These are phyloP conservation scores for Boletus tylopilopsis DNA, from an alignment of 768 basidiomycete genomes.

Conservation along the genomic window DNA sequence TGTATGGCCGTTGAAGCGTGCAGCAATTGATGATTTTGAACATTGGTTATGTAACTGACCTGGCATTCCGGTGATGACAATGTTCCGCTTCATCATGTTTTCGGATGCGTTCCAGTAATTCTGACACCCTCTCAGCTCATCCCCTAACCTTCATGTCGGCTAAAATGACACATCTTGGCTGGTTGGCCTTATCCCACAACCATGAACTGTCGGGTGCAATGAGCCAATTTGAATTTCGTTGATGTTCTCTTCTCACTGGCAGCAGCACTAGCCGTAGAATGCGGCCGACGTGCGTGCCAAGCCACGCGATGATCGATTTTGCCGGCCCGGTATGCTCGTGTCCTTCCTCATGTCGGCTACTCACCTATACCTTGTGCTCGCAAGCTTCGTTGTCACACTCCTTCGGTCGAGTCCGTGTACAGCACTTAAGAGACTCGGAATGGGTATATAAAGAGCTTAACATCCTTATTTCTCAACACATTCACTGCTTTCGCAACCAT, in stretches of 20 bases:
- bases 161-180: background rate
- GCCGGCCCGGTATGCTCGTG: background rate
- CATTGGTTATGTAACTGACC: conserved; percentile 2
- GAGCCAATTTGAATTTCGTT: conserved; percentile 9
- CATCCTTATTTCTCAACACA: background rate
- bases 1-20: conserved; percentile 2
- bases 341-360: conserved; percentile 1
- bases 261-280: background rate
- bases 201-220: background rate
- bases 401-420: background rate
- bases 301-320: background rate
- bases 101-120: conserved; percentile 2
- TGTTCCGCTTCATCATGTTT: background rate
- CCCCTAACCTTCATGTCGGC: background rate
- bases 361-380: background rate
- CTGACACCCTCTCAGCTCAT: background rate
- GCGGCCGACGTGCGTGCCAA: conserved; percentile 3
- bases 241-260: conserved; percentile 1
- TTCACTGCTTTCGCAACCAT: background rate
- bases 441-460: conserved; percentile 14
- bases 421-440: background rate
- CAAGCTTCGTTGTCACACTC: background rate
- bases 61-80: conserved; percentile 1
- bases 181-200: background rate
- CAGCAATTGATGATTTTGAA: background rate